Evolutionary conservation across 2,329 filamentous ascomycete species (phyloP).

Genomic region (Zymoseptoria ardabiliae): DNA sequence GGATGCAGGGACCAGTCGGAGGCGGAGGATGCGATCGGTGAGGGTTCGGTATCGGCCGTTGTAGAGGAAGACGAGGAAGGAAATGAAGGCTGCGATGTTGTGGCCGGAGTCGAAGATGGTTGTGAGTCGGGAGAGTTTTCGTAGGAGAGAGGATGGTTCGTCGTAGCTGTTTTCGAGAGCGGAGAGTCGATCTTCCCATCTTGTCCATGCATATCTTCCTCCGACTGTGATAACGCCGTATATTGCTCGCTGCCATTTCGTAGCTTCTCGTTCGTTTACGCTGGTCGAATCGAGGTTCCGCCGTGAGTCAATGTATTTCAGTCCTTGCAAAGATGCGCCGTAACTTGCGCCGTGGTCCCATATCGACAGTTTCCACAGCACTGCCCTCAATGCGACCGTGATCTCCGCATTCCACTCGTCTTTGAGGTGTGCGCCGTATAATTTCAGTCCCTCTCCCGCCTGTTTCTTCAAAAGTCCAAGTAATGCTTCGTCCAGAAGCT

Average conservation of each 20-base stretch:
- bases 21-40: constrained; percentile 72
- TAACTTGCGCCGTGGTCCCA: constrained; percentile 97
- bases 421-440: constrained; percentile 69
- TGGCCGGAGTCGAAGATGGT: constrained; percentile 64
- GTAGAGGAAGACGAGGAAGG: constrained; percentile 83
- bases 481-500: constrained; percentile 88
- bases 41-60: constrained; percentile 89
- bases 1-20: constrained; percentile 77
- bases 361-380: constrained; percentile 88
- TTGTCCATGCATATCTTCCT: constrained; percentile 82
- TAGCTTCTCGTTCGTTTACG: constrained; percentile 47
- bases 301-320: constrained; percentile 82
- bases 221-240: constrained; percentile 83
- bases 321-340: constrained; percentile 83
- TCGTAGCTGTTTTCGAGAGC: constrained; percentile 70
- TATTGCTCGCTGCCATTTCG: constrained; percentile 71
- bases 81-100: constrained; percentile 71
- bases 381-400: constrained; percentile 63
- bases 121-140: constrained; percentile 60
- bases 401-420: constrained; percentile 89
- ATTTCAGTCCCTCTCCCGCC: constrained; percentile 79
- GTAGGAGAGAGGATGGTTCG: constrained; percentile 43
- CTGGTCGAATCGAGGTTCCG: constrained; percentile 8
- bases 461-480: constrained; percentile 78
- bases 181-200: constrained; percentile 82